Conservation (phyloP, 2,329 filamentous ascomycete species). For the Phaeoacremonium minimum region DNA sequence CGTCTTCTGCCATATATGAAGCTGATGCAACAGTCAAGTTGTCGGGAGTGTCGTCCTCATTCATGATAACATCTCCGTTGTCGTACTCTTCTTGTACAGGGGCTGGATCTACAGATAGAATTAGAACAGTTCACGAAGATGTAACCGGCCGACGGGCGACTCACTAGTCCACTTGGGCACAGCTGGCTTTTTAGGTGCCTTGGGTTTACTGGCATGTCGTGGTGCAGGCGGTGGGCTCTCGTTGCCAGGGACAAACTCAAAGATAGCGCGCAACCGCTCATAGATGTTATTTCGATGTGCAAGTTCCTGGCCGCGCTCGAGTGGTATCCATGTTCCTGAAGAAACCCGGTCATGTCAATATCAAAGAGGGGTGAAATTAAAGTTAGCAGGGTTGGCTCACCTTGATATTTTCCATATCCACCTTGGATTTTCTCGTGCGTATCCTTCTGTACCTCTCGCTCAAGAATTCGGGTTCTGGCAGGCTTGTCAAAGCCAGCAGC, state of each 20-base stretch:
- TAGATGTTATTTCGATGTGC: slow-evolving; percentile 84
- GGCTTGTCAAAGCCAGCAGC: slow-evolving; percentile 97
- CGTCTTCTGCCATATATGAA: slow-evolving; percentile 81
- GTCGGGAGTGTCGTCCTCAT: slow-evolving; percentile 78
- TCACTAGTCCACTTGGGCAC: slow-evolving; percentile 56
- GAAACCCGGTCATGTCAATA: slow-evolving; percentile 5
- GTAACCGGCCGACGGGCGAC: slow-evolving; percentile 12
- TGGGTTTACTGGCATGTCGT: slow-evolving; percentile 85
- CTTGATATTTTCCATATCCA: slow-evolving; percentile 98
- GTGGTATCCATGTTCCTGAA: slow-evolving; percentile 89
- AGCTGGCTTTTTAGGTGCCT: slow-evolving; percentile 64
- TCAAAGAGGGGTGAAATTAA: not conserved
- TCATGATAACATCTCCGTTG: slow-evolving; percentile 55
- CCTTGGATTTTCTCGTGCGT: slow-evolving; percentile 97
- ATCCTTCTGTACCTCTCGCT: slow-evolving; percentile 95
- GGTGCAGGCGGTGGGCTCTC: slow-evolving; percentile 90
- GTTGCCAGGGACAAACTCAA: slow-evolving; percentile 82
- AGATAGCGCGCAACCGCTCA: slow-evolving; percentile 79
- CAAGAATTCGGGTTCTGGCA: slow-evolving; percentile 87
- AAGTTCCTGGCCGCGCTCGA: slow-evolving; percentile 73
- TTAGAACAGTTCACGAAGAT: not conserved
- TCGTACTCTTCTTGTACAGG: slow-evolving; percentile 59
- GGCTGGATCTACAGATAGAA: slow-evolving; percentile 16
- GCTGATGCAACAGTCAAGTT: slow-evolving; percentile 79
- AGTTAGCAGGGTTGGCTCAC: slow-evolving; percentile 33